These are phyloP conservation scores for Penicillium manginii DNA, from an alignment of 495 filamentous ascomycete species.

Conservation along the genomic window DNA sequence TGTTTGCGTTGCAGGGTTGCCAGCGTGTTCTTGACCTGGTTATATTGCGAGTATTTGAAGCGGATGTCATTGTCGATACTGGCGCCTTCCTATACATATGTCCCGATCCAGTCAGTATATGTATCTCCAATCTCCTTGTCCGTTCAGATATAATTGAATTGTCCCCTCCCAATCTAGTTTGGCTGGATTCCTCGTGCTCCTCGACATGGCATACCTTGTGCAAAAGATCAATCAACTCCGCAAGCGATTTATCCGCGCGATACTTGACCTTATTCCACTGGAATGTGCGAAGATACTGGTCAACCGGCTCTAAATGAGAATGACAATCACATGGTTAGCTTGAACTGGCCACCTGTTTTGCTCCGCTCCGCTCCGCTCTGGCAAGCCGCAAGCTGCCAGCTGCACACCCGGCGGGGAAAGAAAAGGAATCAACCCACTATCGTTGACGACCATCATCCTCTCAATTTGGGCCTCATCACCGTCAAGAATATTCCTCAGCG, in stretches of 20 bases:
- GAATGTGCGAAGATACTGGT: slow-evolving; percentile 88
- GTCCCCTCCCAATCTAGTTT: too few species aligned
- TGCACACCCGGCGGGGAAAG: not conserved
- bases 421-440: slow-evolving; percentile 65
- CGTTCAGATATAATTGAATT: too few species aligned
- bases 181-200: not conserved
- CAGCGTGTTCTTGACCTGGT: slow-evolving; percentile 80
- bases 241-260: slow-evolving; percentile 83
- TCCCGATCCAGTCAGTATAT: not conserved
- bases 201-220: slow-evolving; percentile 66
- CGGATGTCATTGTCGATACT: slow-evolving; percentile 95
- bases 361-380: too few species aligned
- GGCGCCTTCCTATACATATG: slow-evolving; percentile 65
- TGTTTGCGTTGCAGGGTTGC: slow-evolving; percentile 81
- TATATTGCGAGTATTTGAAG: slow-evolving; percentile 90
- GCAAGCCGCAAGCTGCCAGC: too few species aligned
- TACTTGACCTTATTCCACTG: slow-evolving; percentile 98
- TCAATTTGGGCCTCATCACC: slow-evolving; percentile 81
- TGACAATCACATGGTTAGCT: not conserved
- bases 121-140: too few species aligned
- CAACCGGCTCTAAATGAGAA: slow-evolving; percentile 72
- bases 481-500: slow-evolving; percentile 76
- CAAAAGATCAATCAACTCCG: slow-evolving; percentile 80
- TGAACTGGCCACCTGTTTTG: too few species aligned
- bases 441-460: slow-evolving; percentile 91